phyloP scores from a whole-genome alignment of 805 yeast genomes.

The Myxozyma geophila region DNA sequence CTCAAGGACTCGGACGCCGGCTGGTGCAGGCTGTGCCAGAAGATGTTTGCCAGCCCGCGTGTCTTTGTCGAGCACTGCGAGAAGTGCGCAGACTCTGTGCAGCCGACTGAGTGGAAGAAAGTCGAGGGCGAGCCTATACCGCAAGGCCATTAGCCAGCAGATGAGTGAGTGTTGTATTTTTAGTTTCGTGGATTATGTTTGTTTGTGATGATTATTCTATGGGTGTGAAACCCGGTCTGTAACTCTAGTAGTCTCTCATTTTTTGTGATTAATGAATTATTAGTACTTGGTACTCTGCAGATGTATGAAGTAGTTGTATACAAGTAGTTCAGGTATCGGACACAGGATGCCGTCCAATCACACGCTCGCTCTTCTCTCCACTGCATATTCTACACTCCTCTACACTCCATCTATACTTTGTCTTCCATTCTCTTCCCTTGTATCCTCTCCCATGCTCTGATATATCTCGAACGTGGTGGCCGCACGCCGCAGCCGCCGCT shows the following conservation, averaged over 20 bases:
- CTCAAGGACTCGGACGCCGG: constrained; percentile 59
- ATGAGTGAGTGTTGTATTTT: not conserved
- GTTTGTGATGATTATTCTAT: not conserved
- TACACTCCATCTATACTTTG: too few species aligned
- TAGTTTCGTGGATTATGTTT: constrained; percentile 1
- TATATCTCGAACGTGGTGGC: not conserved
- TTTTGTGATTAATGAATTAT: not conserved
- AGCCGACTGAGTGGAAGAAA: constrained; percentile 38
- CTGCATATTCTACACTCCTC: not conserved
- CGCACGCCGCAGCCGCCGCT: constrained; percentile 24
- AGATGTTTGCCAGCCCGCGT: constrained; percentile 58
- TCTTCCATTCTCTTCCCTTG: not conserved
- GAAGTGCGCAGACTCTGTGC: constrained; percentile 57
- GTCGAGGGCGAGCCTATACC: constrained; percentile 26
- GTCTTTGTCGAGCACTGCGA: constrained; percentile 67
- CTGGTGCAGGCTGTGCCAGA: constrained; percentile 68
- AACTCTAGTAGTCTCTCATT: not conserved
- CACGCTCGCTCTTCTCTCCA: not conserved
- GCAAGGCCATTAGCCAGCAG: not conserved
- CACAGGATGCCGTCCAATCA: not conserved
- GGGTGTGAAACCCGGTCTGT: not conserved
- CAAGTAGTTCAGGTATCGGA: too few species aligned
- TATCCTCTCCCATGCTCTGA: too few species aligned
- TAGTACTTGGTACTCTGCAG: too few species aligned
- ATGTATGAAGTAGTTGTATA: too few species aligned